Evolutionary conservation across 148 eudicot genomes (phyloP).

Genomic region (Oxyria digyna): DNA sequence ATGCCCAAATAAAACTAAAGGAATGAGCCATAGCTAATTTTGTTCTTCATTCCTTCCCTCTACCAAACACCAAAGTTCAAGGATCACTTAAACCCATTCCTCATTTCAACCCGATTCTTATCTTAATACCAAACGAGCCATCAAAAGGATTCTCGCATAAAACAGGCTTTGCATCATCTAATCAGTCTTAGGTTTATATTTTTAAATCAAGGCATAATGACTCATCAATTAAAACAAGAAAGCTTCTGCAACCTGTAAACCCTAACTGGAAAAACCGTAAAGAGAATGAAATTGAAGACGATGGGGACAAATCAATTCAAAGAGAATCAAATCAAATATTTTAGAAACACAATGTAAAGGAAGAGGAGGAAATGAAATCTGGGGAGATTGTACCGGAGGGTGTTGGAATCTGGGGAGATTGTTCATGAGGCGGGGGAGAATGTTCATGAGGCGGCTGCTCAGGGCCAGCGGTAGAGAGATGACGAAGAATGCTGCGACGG

Average conservation of each 20-base stretch:
- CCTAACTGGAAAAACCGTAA: not conserved
- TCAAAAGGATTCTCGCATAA: too few relatives aligned
- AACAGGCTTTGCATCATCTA: not conserved
- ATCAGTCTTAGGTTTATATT: not conserved
- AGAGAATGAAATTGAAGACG: not conserved
- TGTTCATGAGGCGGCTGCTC: conserved; percentile 16
- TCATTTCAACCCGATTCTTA: too few relatives aligned
- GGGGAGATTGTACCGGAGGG: conserved; percentile 12
- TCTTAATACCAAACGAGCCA: too few relatives aligned
- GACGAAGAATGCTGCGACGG: conserved; percentile 9
- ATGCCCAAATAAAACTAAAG: too few relatives aligned
- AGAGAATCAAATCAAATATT: not conserved
- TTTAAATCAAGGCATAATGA: not conserved
- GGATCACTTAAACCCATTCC: too few relatives aligned
- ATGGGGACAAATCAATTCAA: not conserved
- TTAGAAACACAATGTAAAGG: not conserved
- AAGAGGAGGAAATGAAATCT: not conserved
- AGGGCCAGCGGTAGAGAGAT: conserved; percentile 21
- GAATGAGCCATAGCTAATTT: too few relatives aligned
- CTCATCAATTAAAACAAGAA: not conserved
- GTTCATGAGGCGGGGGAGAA: conserved; percentile 8
- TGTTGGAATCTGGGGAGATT: conserved; percentile 3
- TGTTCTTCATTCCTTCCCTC: too few relatives aligned
- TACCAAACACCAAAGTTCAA: too few relatives aligned
- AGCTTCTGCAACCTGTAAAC: not conserved